Percentiles rank a stretch among this genome's conserved stretches.
These are phyloP conservation scores for Cetradonia linearis DNA, from an alignment of 495 filamentous ascomycete genomes.

Conservation along the genomic window DNA sequence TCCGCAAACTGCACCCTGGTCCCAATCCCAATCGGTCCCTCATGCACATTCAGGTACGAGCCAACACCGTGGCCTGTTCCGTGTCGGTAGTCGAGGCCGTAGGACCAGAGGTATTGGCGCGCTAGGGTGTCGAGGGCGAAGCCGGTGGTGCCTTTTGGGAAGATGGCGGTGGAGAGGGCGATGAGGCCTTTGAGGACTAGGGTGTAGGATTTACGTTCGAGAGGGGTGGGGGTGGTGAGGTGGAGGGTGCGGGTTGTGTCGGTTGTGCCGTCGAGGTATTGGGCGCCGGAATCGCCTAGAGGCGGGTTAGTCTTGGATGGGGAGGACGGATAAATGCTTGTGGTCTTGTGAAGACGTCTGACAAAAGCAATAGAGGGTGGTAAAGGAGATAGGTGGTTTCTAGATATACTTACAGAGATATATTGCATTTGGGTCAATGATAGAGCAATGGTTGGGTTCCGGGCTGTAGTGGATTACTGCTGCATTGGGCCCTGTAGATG, in stretches of 20 bases:
- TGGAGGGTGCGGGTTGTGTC: slow-evolving; percentile 93
- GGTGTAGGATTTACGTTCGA: slow-evolving; percentile 87
- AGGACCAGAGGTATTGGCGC: slow-evolving; percentile 83
- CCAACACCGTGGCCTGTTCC: slow-evolving; percentile 96
- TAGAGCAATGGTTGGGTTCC: slow-evolving; percentile 67
- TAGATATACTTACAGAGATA: slow-evolving; percentile 56
- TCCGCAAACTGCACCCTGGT: slow-evolving; percentile 86
- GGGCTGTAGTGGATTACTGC: slow-evolving; percentile 98
- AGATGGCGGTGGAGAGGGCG: slow-evolving; percentile 74
- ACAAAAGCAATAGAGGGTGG: background rate
- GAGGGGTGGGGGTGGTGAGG: slow-evolving; percentile 73
- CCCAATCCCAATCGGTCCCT: slow-evolving; percentile 94
- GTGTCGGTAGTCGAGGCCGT: slow-evolving; percentile 90
- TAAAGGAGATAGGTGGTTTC: background rate
- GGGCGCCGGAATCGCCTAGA: slow-evolving; percentile 70
- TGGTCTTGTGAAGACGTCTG: background rate
- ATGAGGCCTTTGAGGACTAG: slow-evolving; percentile 96
- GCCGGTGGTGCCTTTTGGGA: slow-evolving; percentile 90
- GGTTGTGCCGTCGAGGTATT: slow-evolving; percentile 93
- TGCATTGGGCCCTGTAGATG: slow-evolving; percentile 87
- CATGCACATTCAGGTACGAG: slow-evolving; percentile 90
- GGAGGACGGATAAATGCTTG: background rate
- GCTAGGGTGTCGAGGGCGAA: slow-evolving; percentile 86
- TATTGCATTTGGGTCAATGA: slow-evolving; percentile 75
- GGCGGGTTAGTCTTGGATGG: background rate